These are phyloP conservation scores for Diplodia seriata DNA, from an alignment of 2,329 filamentous ascomycete species.

Conservation along the genomic window DNA sequence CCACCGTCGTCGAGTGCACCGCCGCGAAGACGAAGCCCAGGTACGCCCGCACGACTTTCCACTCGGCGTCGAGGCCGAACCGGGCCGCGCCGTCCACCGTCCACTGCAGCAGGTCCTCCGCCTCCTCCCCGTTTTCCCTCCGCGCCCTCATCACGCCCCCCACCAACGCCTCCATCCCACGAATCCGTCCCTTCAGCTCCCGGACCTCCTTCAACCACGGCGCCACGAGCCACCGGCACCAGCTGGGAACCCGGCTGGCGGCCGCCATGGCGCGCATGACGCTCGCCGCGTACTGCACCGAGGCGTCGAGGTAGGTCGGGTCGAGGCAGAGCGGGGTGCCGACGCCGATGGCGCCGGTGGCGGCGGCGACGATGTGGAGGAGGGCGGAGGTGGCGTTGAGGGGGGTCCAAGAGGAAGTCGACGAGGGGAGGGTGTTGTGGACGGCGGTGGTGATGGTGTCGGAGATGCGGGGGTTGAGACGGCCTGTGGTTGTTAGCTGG, in stretches of 20 bases:
- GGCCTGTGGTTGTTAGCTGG: conserved; percentile 35
- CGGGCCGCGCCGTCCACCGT: conserved; percentile 40
- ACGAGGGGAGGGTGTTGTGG: conserved; percentile 40
- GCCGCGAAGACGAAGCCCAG: conserved; percentile 43
- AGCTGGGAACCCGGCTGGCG: conserved; percentile 39
- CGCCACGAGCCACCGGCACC: not conserved
- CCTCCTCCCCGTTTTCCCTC: conserved; percentile 36
- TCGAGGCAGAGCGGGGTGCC: conserved; percentile 43
- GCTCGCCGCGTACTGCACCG: conserved; percentile 38
- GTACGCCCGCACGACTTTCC: conserved; percentile 35
- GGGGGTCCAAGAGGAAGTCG: conserved; percentile 43
- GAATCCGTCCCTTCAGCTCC: not conserved
- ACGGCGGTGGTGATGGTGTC: conserved; percentile 41
- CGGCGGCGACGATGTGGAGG: conserved; percentile 43
- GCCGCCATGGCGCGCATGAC: conserved; percentile 43
- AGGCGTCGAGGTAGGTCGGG: conserved; percentile 42
- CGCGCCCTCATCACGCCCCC: not conserved
- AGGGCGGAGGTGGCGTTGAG: conserved; percentile 41
- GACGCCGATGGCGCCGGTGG: conserved; percentile 46
- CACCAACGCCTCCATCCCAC: conserved; percentile 39
- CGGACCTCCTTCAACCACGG: not conserved
- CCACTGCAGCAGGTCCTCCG: conserved; percentile 50
- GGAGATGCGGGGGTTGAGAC: conserved; percentile 42
- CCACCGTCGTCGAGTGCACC: conserved; percentile 44
- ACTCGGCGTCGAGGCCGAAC: conserved; percentile 32